A percentile compares a stretch with the other conserved stretches of the same genome.
phyloP scores from a whole-genome alignment of 805 yeast genomes.

The Ascoidea tarda region DNA sequence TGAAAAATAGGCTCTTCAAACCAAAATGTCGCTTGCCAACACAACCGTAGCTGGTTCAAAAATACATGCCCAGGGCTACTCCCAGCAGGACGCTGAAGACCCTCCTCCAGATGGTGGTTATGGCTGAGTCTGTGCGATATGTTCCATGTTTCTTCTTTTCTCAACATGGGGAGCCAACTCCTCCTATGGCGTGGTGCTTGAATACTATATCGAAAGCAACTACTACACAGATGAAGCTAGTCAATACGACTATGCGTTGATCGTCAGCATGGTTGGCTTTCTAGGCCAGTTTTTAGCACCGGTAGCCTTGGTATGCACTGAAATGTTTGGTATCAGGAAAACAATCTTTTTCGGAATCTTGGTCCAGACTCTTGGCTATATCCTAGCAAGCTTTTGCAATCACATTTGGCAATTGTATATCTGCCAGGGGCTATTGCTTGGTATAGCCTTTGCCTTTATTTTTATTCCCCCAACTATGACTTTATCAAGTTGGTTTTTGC shows the following conservation, averaged over 20 bases:
- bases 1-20: too few species aligned
- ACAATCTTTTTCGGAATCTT: constrained; percentile 29
- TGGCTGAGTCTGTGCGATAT: constrained; percentile 37
- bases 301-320: constrained; percentile 28
- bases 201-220: constrained; percentile 29
- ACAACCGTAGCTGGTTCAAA: too few species aligned
- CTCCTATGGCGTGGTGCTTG: constrained; percentile 36
- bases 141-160: constrained; percentile 25
- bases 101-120: constrained; percentile 36
- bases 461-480: constrained; percentile 33
- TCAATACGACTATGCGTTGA: constrained; percentile 35
- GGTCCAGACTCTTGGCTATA: constrained; percentile 30
- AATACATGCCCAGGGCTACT: too few species aligned
- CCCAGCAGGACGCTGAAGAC: constrained; percentile 4
- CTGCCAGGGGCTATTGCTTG: constrained; percentile 43
- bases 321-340: constrained; percentile 25
- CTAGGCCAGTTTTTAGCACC: constrained; percentile 37
- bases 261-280: constrained; percentile 48
- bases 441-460: constrained; percentile 36
- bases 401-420: constrained; percentile 42
- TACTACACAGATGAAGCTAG: constrained; percentile 33
- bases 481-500: constrained; percentile 44
- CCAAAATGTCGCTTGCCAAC: too few species aligned
- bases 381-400: constrained; percentile 33
- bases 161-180: constrained; percentile 46